Conservation (phyloP, 2,329 filamentous ascomycete species). For the Didymella exigua region DNA sequence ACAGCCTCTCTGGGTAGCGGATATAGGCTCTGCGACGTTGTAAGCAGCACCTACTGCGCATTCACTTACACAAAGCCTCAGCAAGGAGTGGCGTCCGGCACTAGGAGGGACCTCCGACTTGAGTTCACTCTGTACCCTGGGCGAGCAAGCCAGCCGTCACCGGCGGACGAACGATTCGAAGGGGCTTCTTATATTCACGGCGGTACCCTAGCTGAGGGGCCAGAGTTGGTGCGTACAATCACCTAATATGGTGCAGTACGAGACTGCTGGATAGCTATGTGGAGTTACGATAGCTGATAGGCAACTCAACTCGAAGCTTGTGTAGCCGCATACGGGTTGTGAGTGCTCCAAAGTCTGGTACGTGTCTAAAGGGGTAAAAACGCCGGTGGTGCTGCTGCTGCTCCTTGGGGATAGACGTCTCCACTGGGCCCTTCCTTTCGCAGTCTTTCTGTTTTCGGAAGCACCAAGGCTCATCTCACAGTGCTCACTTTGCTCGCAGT, state of each 20-base stretch:
- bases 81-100: background rate
- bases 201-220: background rate
- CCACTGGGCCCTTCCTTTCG: background rate
- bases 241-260: background rate
- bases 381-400: background rate
- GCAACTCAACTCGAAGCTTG: background rate
- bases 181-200: background rate
- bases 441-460: background rate
- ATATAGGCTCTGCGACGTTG: background rate
- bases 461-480: background rate
- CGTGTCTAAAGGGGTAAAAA: too few species aligned
- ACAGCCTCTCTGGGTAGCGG: too few species aligned
- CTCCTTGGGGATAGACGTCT: background rate
- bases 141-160: background rate
- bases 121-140: too few species aligned
- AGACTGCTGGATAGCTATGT: too few species aligned
- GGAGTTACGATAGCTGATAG: background rate
- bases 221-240: background rate
- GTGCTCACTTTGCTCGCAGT: background rate
- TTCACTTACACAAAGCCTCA: background rate
- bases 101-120: background rate
- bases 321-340: background rate
- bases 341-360: background rate
- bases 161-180: background rate
- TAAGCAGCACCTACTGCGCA: background rate